Percentiles rank a stretch among this genome's conserved stretches.
Conservation (phyloP, 179 eudicot genomes). For the Silene noctiflora region DNA sequence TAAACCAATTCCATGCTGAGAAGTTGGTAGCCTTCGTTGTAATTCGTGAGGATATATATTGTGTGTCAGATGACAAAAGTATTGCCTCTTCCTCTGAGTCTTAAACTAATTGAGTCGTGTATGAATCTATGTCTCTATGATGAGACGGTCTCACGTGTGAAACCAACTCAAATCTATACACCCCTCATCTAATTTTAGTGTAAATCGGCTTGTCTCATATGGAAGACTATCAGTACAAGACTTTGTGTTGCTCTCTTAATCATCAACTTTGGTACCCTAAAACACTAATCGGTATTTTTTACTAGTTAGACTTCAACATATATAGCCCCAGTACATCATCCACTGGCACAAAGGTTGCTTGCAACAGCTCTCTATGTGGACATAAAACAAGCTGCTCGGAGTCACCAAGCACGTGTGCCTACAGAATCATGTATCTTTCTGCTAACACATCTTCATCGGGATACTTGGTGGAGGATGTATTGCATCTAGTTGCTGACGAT, state of each 20-base stretch:
- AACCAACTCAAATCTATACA: neutral
- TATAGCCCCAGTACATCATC: slow-evolving; percentile 77
- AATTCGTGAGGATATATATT: neutral
- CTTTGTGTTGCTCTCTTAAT: neutral
- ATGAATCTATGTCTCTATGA: neutral
- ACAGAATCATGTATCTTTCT: slow-evolving; percentile 68
- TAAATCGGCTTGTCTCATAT: neutral
- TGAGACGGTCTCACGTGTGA: neutral
- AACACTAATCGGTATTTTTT: slow-evolving; percentile 3
- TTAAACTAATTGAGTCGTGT: neutral
- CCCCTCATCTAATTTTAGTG: neutral
- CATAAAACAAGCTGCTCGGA: slow-evolving; percentile 41
- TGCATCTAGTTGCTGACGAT: slow-evolving; percentile 66
- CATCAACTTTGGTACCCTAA: neutral
- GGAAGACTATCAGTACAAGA: neutral
- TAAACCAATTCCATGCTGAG: neutral
- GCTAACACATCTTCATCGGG: slow-evolving; percentile 76
- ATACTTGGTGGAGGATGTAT: slow-evolving; percentile 67
- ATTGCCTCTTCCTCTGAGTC: neutral
- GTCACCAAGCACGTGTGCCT: slow-evolving; percentile 49
- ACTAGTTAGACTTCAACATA: slow-evolving; percentile 54
- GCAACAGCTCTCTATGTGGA: slow-evolving; percentile 68
- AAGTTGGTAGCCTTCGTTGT: neutral
- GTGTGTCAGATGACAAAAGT: neutral
- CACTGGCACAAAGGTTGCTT: slow-evolving; percentile 58